phyloP scores from a whole-genome alignment of 805 yeast genomes.

The Wickerhamomyces ciferrii region DNA sequence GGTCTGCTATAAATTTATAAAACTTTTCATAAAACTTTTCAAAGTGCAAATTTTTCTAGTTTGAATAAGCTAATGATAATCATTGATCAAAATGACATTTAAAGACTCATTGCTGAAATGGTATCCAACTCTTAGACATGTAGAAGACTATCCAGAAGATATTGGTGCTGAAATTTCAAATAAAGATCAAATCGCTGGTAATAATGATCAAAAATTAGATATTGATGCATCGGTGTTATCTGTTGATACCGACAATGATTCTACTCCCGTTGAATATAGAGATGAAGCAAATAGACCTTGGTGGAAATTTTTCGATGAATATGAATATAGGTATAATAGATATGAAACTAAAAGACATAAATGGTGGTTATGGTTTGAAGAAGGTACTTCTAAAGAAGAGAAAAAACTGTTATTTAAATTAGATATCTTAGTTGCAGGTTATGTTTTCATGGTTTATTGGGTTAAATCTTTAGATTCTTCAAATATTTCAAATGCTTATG shows the following conservation, averaged over 20 bases:
- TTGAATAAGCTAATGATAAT: no score
- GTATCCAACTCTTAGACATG: not conserved
- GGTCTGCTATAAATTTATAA: no score
- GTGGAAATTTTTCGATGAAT: conserved; percentile 45
- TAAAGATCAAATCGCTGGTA: not conserved
- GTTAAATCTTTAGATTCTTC: conserved; percentile 57
- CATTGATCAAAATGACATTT: not conserved
- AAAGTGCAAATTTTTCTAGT: no score
- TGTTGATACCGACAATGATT: not conserved
- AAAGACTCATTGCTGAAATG: not conserved
- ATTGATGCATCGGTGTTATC: not conserved
- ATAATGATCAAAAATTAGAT: no score
- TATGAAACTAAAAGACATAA: conserved; percentile 18
- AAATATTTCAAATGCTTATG: conserved; percentile 60
- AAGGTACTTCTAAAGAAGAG: conserved; percentile 26
- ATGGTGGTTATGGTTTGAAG: not conserved
- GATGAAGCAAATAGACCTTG: conserved; percentile 33
- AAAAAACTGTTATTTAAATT: conserved; percentile 42
- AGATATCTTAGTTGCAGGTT: conserved; percentile 50
- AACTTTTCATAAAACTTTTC: no score
- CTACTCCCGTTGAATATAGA: conserved; percentile 14
- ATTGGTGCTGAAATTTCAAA: no score
- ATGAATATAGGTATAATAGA: conserved; percentile 38
- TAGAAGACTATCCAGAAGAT: not conserved
- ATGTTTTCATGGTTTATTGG: conserved; percentile 60